phyloP scores from a whole-genome alignment of 345 rosid species.

The Punica granatum region DNA sequence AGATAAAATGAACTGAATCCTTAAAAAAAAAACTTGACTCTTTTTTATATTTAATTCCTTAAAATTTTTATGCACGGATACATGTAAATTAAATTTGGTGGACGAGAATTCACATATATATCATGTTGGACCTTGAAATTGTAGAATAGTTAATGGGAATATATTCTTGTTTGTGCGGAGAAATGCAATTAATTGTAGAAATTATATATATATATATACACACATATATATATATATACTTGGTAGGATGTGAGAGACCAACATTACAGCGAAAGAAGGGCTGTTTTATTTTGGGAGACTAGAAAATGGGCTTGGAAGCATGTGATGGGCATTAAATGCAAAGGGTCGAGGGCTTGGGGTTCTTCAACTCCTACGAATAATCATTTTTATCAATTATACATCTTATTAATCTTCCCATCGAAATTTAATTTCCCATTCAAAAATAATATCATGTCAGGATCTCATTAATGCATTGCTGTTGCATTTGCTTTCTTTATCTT shows the following conservation, averaged over 20 bases:
- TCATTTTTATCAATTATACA: slow-evolving; percentile 15
- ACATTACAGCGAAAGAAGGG: slow-evolving; percentile 27
- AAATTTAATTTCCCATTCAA: neutral
- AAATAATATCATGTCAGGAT: slow-evolving; percentile 30
- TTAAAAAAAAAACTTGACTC: no score
- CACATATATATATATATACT: no score
- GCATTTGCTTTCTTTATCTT: neutral
- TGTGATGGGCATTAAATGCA: slow-evolving; percentile 43
- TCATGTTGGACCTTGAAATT: neutral
- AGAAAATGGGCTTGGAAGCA: slow-evolving; percentile 26
- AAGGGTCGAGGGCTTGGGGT: slow-evolving; percentile 21
- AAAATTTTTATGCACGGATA: neutral
- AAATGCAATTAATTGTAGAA: neutral
- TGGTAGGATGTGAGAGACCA: slow-evolving; percentile 18
- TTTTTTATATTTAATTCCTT: no score
- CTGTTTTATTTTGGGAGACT: slow-evolving; percentile 28
- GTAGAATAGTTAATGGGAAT: neutral
- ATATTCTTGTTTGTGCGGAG: neutral
- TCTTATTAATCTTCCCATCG: neutral
- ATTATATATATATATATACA: no score
- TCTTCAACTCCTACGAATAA: slow-evolving; percentile 16
- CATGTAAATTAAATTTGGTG: neutral
- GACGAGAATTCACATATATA: neutral
- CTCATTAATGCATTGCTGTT: slow-evolving; percentile 16
- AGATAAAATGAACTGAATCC: no score